phyloP scores from a whole-genome alignment of 305 asterid genomes.

The Fraxinus platypoda region DNA sequence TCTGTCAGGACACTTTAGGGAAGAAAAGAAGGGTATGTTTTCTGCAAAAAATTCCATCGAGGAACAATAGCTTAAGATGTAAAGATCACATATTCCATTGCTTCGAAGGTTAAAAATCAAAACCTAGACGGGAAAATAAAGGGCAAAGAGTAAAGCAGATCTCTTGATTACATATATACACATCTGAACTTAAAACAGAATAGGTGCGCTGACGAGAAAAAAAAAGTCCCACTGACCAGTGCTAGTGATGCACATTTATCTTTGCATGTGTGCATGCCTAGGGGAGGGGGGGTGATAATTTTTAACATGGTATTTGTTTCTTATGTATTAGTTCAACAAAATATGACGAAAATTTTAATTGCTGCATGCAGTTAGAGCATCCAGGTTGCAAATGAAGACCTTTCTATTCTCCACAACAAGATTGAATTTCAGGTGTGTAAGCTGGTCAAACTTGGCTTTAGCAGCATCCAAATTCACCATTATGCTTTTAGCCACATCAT shows the following conservation, averaged over 20 bases:
- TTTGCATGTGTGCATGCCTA: background rate
- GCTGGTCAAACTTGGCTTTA: slow-evolving; percentile 43
- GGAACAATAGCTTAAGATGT: slow-evolving; percentile 6
- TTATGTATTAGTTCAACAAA: background rate
- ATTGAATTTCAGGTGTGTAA: slow-evolving; percentile 46
- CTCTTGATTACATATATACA: background rate
- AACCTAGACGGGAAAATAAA: slow-evolving; percentile 12
- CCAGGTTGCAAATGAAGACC: slow-evolving; percentile 42
- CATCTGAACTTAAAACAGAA: slow-evolving; percentile 4
- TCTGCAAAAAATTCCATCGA: slow-evolving; percentile 11
- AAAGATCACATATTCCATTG: slow-evolving; percentile 1
- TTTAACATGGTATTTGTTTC: slow-evolving; percentile 9
- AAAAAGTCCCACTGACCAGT: background rate
- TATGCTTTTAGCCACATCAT: slow-evolving; percentile 28
- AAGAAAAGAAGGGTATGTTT: slow-evolving; percentile 5
- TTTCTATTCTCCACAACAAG: slow-evolving; percentile 43
- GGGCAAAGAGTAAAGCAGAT: slow-evolving; percentile 14
- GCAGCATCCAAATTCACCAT: slow-evolving; percentile 45
- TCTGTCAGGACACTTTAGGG: background rate
- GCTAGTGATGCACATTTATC: background rate
- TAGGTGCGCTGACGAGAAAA: background rate
- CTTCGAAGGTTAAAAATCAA: slow-evolving; percentile 3
- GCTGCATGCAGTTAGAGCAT: slow-evolving; percentile 8
- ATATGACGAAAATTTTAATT: slow-evolving; percentile 1
- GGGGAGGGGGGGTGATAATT: background rate